Percentiles rank a stretch among this genome's conserved stretches.
Evolutionary conservation across 805 yeast genomes (phyloP).

Genomic region (Candida takata): DNA sequence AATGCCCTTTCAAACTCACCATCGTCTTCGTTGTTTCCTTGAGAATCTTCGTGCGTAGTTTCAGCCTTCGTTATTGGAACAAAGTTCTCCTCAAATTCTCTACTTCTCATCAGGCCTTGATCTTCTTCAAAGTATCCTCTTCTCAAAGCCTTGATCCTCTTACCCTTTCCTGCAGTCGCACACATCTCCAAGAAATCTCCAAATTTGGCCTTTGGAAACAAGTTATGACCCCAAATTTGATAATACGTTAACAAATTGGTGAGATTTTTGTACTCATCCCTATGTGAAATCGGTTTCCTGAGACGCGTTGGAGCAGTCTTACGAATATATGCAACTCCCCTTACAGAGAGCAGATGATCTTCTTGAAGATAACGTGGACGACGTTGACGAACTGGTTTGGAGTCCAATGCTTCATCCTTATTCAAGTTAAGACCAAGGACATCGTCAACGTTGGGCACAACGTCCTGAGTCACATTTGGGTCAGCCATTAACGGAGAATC

Average conservation of each 20-base stretch:
- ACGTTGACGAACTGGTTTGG: slow-evolving; percentile 1
- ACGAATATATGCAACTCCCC: slow-evolving; percentile 53
- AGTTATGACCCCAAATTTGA: slow-evolving; percentile 68
- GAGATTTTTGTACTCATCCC: slow-evolving; percentile 43
- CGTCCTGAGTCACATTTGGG: background rate
- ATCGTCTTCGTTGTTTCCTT: background rate
- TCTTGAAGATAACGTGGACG: slow-evolving; percentile 38
- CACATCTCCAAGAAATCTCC: slow-evolving; percentile 56
- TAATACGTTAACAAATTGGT: slow-evolving; percentile 45
- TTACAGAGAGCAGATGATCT: slow-evolving; percentile 37
- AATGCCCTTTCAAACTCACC: slow-evolving; percentile 2
- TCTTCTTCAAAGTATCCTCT: slow-evolving; percentile 34
- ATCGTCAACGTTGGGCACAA: slow-evolving; percentile 9
- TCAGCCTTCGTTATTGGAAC: slow-evolving; percentile 1
- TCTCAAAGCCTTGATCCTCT: slow-evolving; percentile 37
- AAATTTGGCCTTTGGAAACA: slow-evolving; percentile 77
- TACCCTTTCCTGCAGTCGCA: slow-evolving; percentile 39
- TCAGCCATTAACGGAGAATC: too few species aligned
- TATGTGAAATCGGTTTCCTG: slow-evolving; percentile 23
- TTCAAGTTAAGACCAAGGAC: slow-evolving; percentile 9
- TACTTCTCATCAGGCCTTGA: background rate
- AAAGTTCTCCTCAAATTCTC: slow-evolving; percentile 1
- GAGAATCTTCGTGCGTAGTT: too few species aligned
- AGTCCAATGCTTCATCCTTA: background rate
- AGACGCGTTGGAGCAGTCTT: slow-evolving; percentile 25